Base-by-base conservation (phyloP, 768 basidiomycete species). In the Kwoniella botswanensis region DNA sequence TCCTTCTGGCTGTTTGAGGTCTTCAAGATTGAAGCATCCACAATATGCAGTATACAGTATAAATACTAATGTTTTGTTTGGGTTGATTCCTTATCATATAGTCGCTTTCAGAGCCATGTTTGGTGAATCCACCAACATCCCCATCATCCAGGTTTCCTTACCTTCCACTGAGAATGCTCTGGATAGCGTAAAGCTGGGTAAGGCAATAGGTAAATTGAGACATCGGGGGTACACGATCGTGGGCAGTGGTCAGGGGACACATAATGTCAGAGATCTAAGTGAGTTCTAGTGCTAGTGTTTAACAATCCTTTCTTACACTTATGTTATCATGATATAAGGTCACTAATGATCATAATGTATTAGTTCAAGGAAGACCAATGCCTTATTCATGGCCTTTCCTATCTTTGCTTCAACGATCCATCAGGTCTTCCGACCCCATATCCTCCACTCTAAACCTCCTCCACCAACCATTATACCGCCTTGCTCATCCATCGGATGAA, bases 401-500 rank as follows among this genome's bases (percentile, higher is more conserved):
- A 4, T 11, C 57, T 7, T 71, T 74, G 21, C 41, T 69, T 21
- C 18, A 18, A 4, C 44, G 61, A 0, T 74, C 79, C 11, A n/a
- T 75, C 2, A 9, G 15, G n/a, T 70, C 78, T 5, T 21, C 70
- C 72, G 21, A 63, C 63, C 17, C 60, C 54, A 21, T 63, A 5
- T 6, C 46, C 1, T 46, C 42, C 5, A 50, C 65, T 4, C 41
- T 74, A 15, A 81, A 83, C 9, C 84, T 94, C 70, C 85, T 86
- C 10, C 82, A 84, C 54, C 91, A 93, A 74, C 82, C 85, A 4
- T 87, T 87, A 10, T 93, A 91, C 86, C 86, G 89, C 4, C 76
- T 85, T 0, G 88, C 89, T 29, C 91, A 94, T 75, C 93, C 92
- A 1, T 86, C 90, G 2, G 89, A 89, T 73, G 93, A 94, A 42